phyloP scores from a whole-genome alignment of 2,329 filamentous ascomycete species.

The Colletotrichum tabaci region DNA sequence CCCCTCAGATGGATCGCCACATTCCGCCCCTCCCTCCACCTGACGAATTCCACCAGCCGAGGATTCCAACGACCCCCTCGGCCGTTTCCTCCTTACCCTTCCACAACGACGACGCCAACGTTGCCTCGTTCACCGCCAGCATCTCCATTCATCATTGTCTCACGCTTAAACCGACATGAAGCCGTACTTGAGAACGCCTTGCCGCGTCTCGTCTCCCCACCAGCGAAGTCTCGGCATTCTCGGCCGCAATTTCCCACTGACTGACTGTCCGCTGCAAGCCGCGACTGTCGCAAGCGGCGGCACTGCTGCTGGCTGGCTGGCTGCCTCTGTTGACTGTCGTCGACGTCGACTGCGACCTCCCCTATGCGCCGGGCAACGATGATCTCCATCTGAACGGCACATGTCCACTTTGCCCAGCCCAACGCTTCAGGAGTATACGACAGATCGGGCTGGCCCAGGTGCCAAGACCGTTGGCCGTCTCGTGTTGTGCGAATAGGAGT shows the following conservation, averaged over 20 bases:
- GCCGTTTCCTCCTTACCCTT: neutral
- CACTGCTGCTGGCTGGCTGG: neutral
- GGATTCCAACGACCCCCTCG: too few species aligned
- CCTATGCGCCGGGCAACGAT: neutral
- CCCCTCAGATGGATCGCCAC: neutral
- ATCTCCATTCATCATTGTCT: slow-evolving; percentile 15
- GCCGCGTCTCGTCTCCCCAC: neutral
- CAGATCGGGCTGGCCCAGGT: neutral
- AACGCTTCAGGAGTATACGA: neutral
- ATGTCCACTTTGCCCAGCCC: slow-evolving; percentile 12
- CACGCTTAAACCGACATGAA: slow-evolving; percentile 9
- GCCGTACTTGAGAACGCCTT: too few species aligned
- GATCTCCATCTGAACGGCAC: neutral
- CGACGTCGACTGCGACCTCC: neutral
- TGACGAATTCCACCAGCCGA: neutral
- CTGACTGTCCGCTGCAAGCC: too few species aligned
- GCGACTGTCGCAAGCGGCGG: slow-evolving; percentile 13
- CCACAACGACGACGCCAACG: neutral
- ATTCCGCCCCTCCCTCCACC: neutral
- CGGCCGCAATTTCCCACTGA: slow-evolving; percentile 23
- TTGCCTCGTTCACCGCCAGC: slow-evolving; percentile 11
- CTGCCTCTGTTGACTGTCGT: neutral
- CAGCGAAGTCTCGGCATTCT: slow-evolving; percentile 14
- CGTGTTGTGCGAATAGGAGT: slow-evolving; percentile 10
- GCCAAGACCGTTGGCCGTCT: slow-evolving; percentile 27